Evolutionary conservation across 2,329 filamentous ascomycete genomes (phyloP).

Genomic region (Ceratocystis variospora): DNA sequence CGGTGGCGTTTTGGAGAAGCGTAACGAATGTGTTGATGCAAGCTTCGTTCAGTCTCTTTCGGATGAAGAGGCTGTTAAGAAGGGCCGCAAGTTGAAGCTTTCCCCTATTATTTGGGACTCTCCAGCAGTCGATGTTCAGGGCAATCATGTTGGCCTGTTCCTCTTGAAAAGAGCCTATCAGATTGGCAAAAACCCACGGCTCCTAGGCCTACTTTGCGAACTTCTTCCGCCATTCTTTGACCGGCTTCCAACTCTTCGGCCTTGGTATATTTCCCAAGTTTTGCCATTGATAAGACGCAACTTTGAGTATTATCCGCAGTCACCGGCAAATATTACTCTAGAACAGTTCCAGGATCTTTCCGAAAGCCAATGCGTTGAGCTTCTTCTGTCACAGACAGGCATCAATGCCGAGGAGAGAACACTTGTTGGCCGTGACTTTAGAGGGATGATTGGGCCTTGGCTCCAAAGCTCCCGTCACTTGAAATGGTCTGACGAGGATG

Average conservation of each 20-base stretch:
- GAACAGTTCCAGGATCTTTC: conserved; percentile 49
- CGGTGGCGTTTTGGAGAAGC: conserved; percentile 31
- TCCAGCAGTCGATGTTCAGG: conserved; percentile 33
- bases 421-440: conserved; percentile 48
- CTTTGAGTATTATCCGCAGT: conserved; percentile 52
- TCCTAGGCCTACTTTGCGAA: conserved; percentile 53
- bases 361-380: conserved; percentile 43
- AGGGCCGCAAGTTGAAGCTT: conserved; percentile 49
- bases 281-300: conserved; percentile 56
- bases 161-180: conserved; percentile 52
- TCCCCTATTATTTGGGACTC: conserved; percentile 41
- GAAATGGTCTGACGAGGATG: conserved; percentile 22
- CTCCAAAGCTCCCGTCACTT: conserved; percentile 33
- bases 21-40: conserved; percentile 36
- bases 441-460: conserved; percentile 59
- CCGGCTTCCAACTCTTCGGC: conserved; percentile 45
- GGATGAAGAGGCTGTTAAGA: conserved; percentile 50
- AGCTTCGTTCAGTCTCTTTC: conserved; percentile 43
- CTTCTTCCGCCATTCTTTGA: conserved; percentile 55
- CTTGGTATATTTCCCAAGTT: conserved; percentile 55
- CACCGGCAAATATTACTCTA: conserved; percentile 38
- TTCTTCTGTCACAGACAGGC: conserved; percentile 47
- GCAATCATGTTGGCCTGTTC: conserved; percentile 48
- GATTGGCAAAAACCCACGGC: conserved; percentile 59
- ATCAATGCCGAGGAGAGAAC: conserved; percentile 28